Evolutionary conservation across 768 basidiomycete species (phyloP).

Genomic region (Lentinula sp.): DNA sequence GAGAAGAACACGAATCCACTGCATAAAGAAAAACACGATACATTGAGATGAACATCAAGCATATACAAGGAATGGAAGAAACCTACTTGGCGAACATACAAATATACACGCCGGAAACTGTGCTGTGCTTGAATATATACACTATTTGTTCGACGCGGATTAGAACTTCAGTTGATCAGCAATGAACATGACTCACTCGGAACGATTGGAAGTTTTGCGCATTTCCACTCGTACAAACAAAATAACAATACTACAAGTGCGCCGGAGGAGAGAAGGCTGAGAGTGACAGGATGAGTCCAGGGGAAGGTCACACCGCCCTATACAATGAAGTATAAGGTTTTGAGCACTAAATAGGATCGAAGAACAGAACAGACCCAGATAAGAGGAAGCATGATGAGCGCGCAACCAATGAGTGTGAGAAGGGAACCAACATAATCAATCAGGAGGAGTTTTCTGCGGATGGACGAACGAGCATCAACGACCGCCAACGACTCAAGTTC

Average conservation of each 20-base stretch:
- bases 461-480: not conserved
- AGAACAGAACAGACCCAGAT: conserved; percentile 48
- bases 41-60: not conserved
- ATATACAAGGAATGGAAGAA: not conserved
- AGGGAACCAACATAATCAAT: conserved; percentile 59
- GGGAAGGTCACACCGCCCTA: conserved; percentile 71
- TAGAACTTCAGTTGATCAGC: not conserved
- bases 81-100: conserved; percentile 63
- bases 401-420: conserved; percentile 55
- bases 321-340: no score
- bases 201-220: conserved; percentile 64
- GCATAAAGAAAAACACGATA: not conserved
- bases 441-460: conserved; percentile 54
- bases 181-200: conserved; percentile 41
- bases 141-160: conserved; percentile 28
- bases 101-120: conserved; percentile 63
- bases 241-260: conserved; percentile 51
- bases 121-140: conserved; percentile 63
- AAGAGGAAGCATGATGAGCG: conserved; percentile 60
- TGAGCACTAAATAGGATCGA: not conserved
- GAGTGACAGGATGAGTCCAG: conserved; percentile 62
- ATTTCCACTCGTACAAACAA: conserved; percentile 68
- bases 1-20: conserved; percentile 61
- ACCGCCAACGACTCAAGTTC: not conserved
- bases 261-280: conserved; percentile 54